phyloP scores from a whole-genome alignment of 2,329 filamentous ascomycete genomes.

The Colletotrichum salicis region DNA sequence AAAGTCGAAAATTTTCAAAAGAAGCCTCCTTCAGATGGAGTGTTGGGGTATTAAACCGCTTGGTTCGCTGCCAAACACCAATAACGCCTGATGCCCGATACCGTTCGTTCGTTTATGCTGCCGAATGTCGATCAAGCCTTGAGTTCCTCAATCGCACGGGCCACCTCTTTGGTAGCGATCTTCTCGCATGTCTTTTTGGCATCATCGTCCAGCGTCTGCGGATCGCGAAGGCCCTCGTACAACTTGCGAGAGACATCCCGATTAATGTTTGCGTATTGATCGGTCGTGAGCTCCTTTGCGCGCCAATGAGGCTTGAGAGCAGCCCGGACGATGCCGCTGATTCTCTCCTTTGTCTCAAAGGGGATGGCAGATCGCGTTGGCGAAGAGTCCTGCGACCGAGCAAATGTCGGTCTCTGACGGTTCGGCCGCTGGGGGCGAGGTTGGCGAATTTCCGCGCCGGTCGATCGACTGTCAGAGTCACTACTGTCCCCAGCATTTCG shows the following conservation, averaged over 20 bases:
- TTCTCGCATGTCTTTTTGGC: slow-evolving; percentile 78
- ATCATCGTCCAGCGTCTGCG: slow-evolving; percentile 70
- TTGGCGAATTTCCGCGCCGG: slow-evolving; percentile 60
- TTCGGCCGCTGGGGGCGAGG: slow-evolving; percentile 61
- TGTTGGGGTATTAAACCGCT: slow-evolving; percentile 35
- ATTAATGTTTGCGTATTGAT: slow-evolving; percentile 94
- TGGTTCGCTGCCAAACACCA: slow-evolving; percentile 35
- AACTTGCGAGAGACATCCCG: slow-evolving; percentile 87
- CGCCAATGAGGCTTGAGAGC: slow-evolving; percentile 87
- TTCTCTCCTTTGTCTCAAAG: slow-evolving; percentile 84
- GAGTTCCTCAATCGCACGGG: slow-evolving; percentile 73
- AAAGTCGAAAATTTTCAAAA: slow-evolving; percentile 24
- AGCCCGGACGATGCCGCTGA: slow-evolving; percentile 87
- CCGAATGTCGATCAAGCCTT: slow-evolving; percentile 23
- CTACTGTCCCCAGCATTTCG: slow-evolving; percentile 56
- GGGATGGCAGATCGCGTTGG: slow-evolving; percentile 74
- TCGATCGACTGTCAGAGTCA: slow-evolving; percentile 53
- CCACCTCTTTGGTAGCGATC: slow-evolving; percentile 82
- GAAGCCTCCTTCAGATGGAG: slow-evolving; percentile 28
- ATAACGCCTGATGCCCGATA: slow-evolving; percentile 31
- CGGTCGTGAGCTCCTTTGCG: slow-evolving; percentile 78
- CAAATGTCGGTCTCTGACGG: slow-evolving; percentile 49
- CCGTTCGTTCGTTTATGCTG: slow-evolving; percentile 19
- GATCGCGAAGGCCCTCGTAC: slow-evolving; percentile 75
- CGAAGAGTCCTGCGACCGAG: slow-evolving; percentile 72